Conservation (phyloP, 2,329 filamentous ascomycete genomes). For the Diaporthe citri region DNA sequence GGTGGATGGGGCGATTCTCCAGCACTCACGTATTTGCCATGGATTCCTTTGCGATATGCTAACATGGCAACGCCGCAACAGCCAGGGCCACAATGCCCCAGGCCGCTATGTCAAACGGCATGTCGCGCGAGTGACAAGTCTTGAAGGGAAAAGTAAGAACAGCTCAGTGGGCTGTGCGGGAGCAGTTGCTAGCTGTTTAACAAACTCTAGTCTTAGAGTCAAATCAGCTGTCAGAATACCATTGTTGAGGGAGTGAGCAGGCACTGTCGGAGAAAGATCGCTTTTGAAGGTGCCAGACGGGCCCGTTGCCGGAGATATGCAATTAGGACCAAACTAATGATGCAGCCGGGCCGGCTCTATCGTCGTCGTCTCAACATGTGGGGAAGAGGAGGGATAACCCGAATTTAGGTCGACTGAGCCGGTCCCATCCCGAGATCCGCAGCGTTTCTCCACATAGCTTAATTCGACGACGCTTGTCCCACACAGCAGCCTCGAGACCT, state of each 20-base stretch:
- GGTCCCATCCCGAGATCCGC: slow-evolving; percentile 13
- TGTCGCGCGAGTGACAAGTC: not conserved
- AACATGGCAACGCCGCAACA: not conserved
- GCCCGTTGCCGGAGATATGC: slow-evolving; percentile 22
- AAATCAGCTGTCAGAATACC: not conserved
- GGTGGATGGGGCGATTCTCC: too few species aligned
- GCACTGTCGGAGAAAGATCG: not conserved
- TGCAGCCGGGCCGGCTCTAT: slow-evolving; percentile 11
- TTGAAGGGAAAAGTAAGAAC: too few species aligned
- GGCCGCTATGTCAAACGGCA: not conserved
- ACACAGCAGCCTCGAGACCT: too few species aligned
- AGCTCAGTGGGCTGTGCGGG: too few species aligned
- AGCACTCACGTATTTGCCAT: not conserved
- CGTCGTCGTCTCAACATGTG: slow-evolving; percentile 4
- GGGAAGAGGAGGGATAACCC: not conserved
- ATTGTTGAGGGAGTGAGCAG: not conserved
- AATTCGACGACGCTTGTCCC: slow-evolving; percentile 27
- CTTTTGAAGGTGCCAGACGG: not conserved
- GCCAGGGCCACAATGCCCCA: slow-evolving; percentile 21
- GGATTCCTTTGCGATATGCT: too few species aligned
- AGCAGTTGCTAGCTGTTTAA: not conserved
- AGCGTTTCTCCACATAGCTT: slow-evolving; percentile 31
- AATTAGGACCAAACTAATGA: not conserved
- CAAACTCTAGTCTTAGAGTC: not conserved
- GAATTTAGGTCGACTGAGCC: not conserved